phyloP scores from a whole-genome alignment of 2,329 filamentous ascomycete genomes.

The Exophiala aquamarina region DNA sequence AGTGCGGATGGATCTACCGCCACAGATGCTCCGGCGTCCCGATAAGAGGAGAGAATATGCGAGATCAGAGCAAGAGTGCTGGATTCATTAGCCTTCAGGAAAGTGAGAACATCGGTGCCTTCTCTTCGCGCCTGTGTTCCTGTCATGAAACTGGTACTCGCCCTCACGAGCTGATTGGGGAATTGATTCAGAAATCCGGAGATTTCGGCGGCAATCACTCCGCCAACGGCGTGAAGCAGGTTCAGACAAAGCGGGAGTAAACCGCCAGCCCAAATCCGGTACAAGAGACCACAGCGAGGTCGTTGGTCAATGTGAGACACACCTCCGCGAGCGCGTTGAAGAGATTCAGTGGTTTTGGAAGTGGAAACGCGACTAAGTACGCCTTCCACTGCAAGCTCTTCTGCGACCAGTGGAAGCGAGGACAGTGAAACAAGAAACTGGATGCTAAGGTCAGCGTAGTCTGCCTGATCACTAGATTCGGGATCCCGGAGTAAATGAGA shows the following conservation, averaged over 20 bases:
- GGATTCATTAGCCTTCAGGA: slow-evolving; percentile 23
- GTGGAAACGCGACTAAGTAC: slow-evolving; percentile 76
- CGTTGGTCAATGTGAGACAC: slow-evolving; percentile 78
- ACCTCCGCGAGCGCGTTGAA: slow-evolving; percentile 61
- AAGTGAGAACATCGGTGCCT: slow-evolving; percentile 40
- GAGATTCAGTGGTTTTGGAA: slow-evolving; percentile 74
- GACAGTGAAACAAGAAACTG: slow-evolving; percentile 88
- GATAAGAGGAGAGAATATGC: slow-evolving; percentile 67
- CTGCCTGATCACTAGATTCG: slow-evolving; percentile 66
- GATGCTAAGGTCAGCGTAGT: slow-evolving; percentile 91
- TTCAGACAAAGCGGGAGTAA: slow-evolving; percentile 87
- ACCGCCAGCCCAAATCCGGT: slow-evolving; percentile 85
- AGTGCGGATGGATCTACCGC: slow-evolving; percentile 63
- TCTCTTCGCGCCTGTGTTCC: slow-evolving; percentile 39
- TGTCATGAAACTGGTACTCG: slow-evolving; percentile 67
- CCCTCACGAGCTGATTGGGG: slow-evolving; percentile 71
- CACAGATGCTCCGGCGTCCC: slow-evolving; percentile 61
- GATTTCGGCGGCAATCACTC: slow-evolving; percentile 79
- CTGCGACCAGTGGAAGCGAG: slow-evolving; percentile 74
- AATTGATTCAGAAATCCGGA: slow-evolving; percentile 88
- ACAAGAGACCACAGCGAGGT: slow-evolving; percentile 68
- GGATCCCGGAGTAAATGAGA: slow-evolving; percentile 72
- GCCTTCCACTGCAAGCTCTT: slow-evolving; percentile 85
- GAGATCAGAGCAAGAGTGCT: slow-evolving; percentile 69
- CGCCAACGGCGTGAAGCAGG: slow-evolving; percentile 76